Evolutionary conservation across 2,329 filamentous ascomycete species (phyloP).

Genomic region (Claviceps monticola): DNA sequence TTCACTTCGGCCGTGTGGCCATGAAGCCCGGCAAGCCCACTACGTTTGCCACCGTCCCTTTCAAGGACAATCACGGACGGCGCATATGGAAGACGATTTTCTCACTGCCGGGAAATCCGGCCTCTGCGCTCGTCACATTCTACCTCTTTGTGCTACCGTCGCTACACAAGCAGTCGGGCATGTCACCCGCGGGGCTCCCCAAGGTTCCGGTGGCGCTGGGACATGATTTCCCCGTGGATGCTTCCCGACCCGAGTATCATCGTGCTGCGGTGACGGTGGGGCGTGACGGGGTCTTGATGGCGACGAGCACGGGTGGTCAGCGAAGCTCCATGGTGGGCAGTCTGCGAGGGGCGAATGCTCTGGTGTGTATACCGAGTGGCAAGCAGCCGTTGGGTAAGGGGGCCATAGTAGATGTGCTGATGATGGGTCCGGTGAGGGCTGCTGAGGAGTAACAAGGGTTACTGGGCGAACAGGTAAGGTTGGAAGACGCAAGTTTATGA

Average conservation of each 20-base stretch:
- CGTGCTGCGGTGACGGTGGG: conserved; percentile 59
- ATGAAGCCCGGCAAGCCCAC: conserved; percentile 99
- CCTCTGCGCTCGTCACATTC: conserved; percentile 82
- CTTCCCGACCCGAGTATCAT: conserved; percentile 80
- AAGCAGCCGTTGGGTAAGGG: conserved; percentile 55
- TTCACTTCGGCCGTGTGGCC: conserved; percentile 88
- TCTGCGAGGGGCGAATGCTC: conserved; percentile 73
- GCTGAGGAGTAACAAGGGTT: neutral
- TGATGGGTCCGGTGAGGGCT: conserved; percentile 48
- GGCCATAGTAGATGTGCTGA: conserved; percentile 56
- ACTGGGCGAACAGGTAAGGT: neutral
- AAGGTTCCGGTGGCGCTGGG: conserved; percentile 56
- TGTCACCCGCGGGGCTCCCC: conserved; percentile 54
- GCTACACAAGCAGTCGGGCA: conserved; percentile 62
- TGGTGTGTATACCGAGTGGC: conserved; percentile 60
- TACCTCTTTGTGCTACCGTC: conserved; percentile 88
- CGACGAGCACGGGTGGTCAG: conserved; percentile 77
- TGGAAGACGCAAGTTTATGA: neutral
- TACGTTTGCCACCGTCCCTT: conserved; percentile 81
- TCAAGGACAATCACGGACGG: conserved; percentile 43
- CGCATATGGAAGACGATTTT: conserved; percentile 62
- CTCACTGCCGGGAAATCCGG: conserved; percentile 85
- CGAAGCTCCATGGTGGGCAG: conserved; percentile 83
- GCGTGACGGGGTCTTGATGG: conserved; percentile 54
- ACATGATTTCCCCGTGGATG: conserved; percentile 62